A percentile compares a stretch with the other conserved stretches of the same genome.
Conservation (phyloP, 805 yeast genomes). For the Wickerhamomyces ciferrii region DNA sequence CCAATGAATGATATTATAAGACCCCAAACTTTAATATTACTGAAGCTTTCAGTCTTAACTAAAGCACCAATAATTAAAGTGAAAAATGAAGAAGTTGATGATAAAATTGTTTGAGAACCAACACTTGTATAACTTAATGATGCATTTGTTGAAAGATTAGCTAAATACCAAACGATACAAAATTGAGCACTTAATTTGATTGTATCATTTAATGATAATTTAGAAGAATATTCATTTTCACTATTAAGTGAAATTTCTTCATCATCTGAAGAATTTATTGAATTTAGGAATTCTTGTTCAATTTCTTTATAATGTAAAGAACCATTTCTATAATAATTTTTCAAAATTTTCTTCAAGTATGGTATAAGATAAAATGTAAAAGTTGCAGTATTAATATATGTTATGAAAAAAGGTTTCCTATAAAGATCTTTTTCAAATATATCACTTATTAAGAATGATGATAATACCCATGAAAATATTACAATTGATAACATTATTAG, state of each 20-base stretch:
- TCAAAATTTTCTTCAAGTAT: slow-evolving; percentile 26
- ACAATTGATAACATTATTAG: slow-evolving; percentile 68
- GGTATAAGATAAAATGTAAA: slow-evolving; percentile 77
- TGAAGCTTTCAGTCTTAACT: slow-evolving; percentile 66
- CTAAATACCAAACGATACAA: slow-evolving; percentile 83
- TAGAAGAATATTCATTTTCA: slow-evolving; percentile 12
- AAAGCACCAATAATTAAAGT: slow-evolving; percentile 78
- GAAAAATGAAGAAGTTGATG: slow-evolving; percentile 91
- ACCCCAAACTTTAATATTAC: slow-evolving; percentile 60
- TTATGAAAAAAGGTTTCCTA: slow-evolving; percentile 86
- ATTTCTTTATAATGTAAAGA: slow-evolving; percentile 17
- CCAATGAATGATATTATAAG: slow-evolving; percentile 71
- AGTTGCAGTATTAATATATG: slow-evolving; percentile 85
- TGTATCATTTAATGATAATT: slow-evolving; percentile 55
- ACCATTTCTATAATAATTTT: slow-evolving; percentile 25
- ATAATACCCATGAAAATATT: slow-evolving; percentile 84
- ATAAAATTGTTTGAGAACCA: slow-evolving; percentile 87
- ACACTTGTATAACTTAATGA: slow-evolving; percentile 86
- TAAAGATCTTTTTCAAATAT: slow-evolving; percentile 66
- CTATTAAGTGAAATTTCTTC: slow-evolving; percentile 22
- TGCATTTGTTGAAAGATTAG: slow-evolving; percentile 86
- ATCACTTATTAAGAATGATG: slow-evolving; percentile 79
- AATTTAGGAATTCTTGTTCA: slow-evolving; percentile 13
- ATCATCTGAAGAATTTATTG: slow-evolving; percentile 14
- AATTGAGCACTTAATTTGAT: slow-evolving; percentile 72